Base-by-base conservation (phyloP, 2,329 filamentous ascomycete genomes). In the Cytospora piceicola region DNA sequence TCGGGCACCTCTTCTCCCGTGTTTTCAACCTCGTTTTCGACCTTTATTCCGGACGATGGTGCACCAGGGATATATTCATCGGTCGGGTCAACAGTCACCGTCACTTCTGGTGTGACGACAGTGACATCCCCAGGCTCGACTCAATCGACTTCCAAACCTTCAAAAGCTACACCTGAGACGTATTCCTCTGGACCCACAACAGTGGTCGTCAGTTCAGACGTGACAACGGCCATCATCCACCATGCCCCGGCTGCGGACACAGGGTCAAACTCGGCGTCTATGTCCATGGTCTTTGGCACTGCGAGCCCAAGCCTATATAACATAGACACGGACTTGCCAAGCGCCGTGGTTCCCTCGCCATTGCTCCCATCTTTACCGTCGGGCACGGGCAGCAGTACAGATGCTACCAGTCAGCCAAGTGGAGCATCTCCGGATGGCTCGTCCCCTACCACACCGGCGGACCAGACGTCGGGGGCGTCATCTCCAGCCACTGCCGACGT, bases 271-370 rank as follows among this genome's bases (percentile, higher is more conserved):
- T 15, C n/a, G 2, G 52, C 52, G 29, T 34, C 60, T 15, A 62
- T 17, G 36, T 56, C 34, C 12, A 49, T 56, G 29, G 17, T 27
- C 2, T 62, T 24, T n/a, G 60, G 52, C 27, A 52, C 42, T 9
- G 12, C 14, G 52, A 62, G 20, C 29, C 52, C 39, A 11, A 55
- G 52, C 15, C 11, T 62, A 11, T 62, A 56, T 17, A 62, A 53
- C 29, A 36, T 30, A 56, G 60, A 62, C 53, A 56, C 39, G 20
- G 52, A 49, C 8, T 17, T 29, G 36, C 12, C 42, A 17, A 30
- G 27, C 15, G 22, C 36, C 8, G 20, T 42, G 15, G 39, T 42
- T 22, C 30, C 4, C 14, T 29, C 52, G 24, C 34, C 29, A 20
- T 54, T 15, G 17, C 3, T 9, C 4, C 20, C 52, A 17, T 9